A percentile compares a stretch with the other conserved stretches of the same genome.
Evolutionary conservation across 805 yeast species (phyloP).

Genomic region (Limtongia smithiae): DNA sequence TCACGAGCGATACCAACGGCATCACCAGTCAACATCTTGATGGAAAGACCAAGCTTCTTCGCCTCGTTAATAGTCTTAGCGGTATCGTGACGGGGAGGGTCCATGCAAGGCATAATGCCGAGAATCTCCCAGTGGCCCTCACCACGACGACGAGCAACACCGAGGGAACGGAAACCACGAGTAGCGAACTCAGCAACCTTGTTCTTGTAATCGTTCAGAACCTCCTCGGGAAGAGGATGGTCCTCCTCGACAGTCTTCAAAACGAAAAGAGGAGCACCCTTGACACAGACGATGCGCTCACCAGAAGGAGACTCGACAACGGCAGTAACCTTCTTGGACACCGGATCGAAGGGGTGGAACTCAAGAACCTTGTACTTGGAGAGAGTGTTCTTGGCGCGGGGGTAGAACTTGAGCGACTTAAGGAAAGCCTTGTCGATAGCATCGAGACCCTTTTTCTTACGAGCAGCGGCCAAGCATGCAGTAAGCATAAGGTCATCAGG

Average conservation of each 20-base stretch:
- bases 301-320: conserved; percentile 94
- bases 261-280: conserved; percentile 97
- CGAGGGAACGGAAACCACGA: conserved; percentile 97
- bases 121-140: conserved; percentile 97
- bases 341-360: conserved; percentile 98
- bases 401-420: conserved; percentile 81
- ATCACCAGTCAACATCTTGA: conserved; percentile 98
- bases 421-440: conserved; percentile 97
- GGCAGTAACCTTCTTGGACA: conserved; percentile 93
- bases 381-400: conserved; percentile 88
- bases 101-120: conserved; percentile 98
- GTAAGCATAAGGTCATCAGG: conserved; percentile 95
- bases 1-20: conserved; percentile 99
- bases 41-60: conserved; percentile 83
- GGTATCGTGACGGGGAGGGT: conserved; percentile 98
- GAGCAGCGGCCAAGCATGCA: conserved; percentile 95
- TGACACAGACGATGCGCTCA: conserved; percentile 90
- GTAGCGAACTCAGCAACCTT: conserved; percentile 97
- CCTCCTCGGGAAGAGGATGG: conserved; percentile 92
- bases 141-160: conserved; percentile 98
- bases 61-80: conserved; percentile 93
- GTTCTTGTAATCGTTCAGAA: conserved; percentile 91
- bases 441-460: conserved; percentile 97
- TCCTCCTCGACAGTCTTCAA: conserved; percentile 95
- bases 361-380: conserved; percentile 91